phyloP scores from a whole-genome alignment of 2,329 filamentous ascomycete species.

The Podosphaera xanthii region DNA sequence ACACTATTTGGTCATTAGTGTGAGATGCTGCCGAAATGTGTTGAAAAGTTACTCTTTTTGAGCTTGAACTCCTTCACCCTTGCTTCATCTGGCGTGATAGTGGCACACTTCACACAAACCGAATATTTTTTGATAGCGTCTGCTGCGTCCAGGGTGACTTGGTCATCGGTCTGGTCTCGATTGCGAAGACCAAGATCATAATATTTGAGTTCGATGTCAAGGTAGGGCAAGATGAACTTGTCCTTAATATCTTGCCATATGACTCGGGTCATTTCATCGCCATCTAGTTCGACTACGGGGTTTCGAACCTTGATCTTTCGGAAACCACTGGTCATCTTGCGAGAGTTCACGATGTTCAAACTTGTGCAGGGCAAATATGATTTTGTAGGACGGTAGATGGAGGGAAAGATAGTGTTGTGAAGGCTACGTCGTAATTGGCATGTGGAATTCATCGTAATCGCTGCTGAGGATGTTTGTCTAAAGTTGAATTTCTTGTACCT shows the following conservation, averaged over 20 bases:
- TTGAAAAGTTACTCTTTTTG: slow-evolving; percentile 61
- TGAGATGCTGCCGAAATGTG: background rate
- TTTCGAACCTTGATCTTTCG: slow-evolving; percentile 99
- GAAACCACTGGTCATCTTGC: slow-evolving; percentile 29
- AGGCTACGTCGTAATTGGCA: background rate
- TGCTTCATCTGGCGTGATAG: slow-evolving; percentile 93
- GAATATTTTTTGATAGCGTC: slow-evolving; percentile 98
- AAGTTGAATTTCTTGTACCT: too few species aligned
- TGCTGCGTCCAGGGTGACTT: slow-evolving; percentile 85
- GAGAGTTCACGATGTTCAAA: slow-evolving; percentile 15
- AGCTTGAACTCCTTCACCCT: slow-evolving; percentile 95
- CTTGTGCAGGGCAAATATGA: background rate
- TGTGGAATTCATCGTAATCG: background rate
- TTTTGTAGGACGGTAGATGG: background rate
- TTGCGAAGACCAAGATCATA: slow-evolving; percentile 86
- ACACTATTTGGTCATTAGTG: slow-evolving; percentile 37
- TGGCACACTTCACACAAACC: slow-evolving; percentile 97
- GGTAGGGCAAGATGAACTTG: slow-evolving; percentile 90
- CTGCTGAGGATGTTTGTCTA: background rate
- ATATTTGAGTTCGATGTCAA: slow-evolving; percentile 96
- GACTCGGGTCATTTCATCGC: slow-evolving; percentile 89
- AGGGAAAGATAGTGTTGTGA: background rate
- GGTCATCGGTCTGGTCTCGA: slow-evolving; percentile 86
- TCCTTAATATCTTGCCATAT: slow-evolving; percentile 99
- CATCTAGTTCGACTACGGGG: slow-evolving; percentile 92